Evolutionary conservation across 2,329 filamentous ascomycete species (phyloP), one percentile per base, ranked within the genome.

Genomic region (Chaetomiaceae sp.): DNA sequence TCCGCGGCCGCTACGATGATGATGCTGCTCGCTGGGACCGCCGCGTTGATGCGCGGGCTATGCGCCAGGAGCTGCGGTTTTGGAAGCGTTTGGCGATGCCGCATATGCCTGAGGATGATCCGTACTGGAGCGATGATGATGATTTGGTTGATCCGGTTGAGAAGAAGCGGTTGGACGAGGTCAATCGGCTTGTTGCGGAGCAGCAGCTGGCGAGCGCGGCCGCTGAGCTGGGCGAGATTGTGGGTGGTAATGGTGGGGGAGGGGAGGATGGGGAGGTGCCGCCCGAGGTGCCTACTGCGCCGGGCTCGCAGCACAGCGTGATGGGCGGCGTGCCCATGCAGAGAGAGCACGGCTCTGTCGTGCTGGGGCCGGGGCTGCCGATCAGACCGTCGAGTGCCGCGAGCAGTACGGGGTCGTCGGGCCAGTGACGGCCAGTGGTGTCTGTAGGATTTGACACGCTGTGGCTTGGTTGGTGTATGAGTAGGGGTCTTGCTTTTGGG

Each of bases 51-150:
- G 73, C 75, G 42, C 73, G 71, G 44, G 75, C 77, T 5, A 65
- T 70, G 38, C 73, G 77, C 4, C 80, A 83, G 63, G 79, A 85
- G 65, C 62, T 83, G 48, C 72, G 82, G 2, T 83, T 82, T 65
- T 86, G 81, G 82, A 85, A 85, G 67, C 72, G 82, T 37, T 74
- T 84, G 72, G 82, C 82, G 13, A 77, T 85, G 74, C 80, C 79
- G 9, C 73, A 80, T 50, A 65, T 84, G 33, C 67, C 74, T 8
- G 80, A 83, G 20, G 76, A 82, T 37, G 80, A 83, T 44, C 71
- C 76, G 2, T 82, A 74, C 62, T 83, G 79, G 74, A 84, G 80
- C 61, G 80, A 80, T 51, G 82, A 85, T 57, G 82, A 85, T 59
- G 82, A 85, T 58, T 65, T 85, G 19, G 73, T 85, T 21, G 82